phyloP scores from a whole-genome alignment of 805 yeast genomes.

The Yarrowia divulgata region DNA sequence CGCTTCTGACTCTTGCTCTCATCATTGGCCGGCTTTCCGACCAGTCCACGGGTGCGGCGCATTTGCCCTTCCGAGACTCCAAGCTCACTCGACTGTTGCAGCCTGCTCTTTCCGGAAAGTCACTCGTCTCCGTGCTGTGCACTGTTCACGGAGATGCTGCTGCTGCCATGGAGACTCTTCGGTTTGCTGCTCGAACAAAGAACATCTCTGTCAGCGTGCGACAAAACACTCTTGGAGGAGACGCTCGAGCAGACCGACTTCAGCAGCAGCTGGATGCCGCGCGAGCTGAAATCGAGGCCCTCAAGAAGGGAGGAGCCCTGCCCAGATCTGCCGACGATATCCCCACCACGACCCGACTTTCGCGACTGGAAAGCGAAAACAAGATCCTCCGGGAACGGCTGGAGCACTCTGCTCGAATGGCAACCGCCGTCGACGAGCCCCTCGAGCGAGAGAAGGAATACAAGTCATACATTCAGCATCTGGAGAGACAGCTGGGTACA shows the following conservation, averaged over 20 bases:
- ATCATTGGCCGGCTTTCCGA: slow-evolving; percentile 83
- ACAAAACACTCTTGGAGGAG: slow-evolving; percentile 54
- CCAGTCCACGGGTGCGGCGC: slow-evolving; percentile 55
- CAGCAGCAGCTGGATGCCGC: slow-evolving; percentile 67
- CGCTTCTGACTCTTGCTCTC: slow-evolving; percentile 86
- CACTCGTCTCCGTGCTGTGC: slow-evolving; percentile 84
- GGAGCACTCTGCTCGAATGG: slow-evolving; percentile 66
- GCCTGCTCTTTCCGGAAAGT: slow-evolving; percentile 88
- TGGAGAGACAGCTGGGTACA: slow-evolving; percentile 61
- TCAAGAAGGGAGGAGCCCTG: slow-evolving; percentile 41
- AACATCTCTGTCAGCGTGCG: slow-evolving; percentile 76
- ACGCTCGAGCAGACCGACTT: slow-evolving; percentile 62
- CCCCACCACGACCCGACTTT: slow-evolving; percentile 48
- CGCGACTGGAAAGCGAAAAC: slow-evolving; percentile 67
- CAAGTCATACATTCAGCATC: slow-evolving; percentile 63
- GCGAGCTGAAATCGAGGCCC: slow-evolving; percentile 57
- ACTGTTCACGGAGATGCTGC: slow-evolving; percentile 74
- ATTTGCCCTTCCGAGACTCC: slow-evolving; percentile 92
- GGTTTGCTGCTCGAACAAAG: slow-evolving; percentile 94
- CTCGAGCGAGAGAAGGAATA: slow-evolving; percentile 46
- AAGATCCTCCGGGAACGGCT: slow-evolving; percentile 67
- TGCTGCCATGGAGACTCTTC: slow-evolving; percentile 77
- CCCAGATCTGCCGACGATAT: neutral
- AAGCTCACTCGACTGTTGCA: slow-evolving; percentile 88
- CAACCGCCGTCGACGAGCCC: slow-evolving; percentile 22